Conservation (phyloP, 2,329 filamentous ascomycete genomes). For the Xenosphaeropsis pyriputrescens region DNA sequence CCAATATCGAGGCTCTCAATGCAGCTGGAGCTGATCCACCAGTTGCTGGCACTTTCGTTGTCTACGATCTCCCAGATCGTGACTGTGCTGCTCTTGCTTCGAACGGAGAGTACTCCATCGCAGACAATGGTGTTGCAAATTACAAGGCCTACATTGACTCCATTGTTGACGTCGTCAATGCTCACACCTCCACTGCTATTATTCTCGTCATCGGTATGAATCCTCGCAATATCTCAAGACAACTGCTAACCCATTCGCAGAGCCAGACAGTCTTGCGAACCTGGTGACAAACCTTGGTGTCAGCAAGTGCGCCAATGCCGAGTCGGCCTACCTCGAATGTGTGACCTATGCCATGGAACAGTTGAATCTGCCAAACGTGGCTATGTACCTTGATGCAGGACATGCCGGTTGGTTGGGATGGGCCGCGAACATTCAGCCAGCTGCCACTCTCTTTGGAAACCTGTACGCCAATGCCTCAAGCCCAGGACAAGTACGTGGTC, state of each 20-base stretch:
- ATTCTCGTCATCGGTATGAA: conserved; percentile 21
- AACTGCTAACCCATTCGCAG: conserved; percentile 12
- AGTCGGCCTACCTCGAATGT: conserved; percentile 36
- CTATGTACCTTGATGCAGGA: conserved; percentile 49
- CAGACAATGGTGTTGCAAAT: conserved; percentile 28
- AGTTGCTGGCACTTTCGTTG: conserved; percentile 35
- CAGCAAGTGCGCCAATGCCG: conserved; percentile 35
- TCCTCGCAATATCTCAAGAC: too few species aligned
- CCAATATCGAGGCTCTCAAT: conserved; percentile 30
- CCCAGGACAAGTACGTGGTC: conserved; percentile 31
- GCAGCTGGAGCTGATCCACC: conserved; percentile 29
- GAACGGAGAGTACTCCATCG: conserved; percentile 44
- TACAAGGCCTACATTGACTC: conserved; percentile 39
- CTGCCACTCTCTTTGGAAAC: conserved; percentile 29
- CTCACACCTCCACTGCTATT: conserved; percentile 32
- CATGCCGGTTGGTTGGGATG: conserved; percentile 52
- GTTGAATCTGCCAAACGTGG: conserved; percentile 44
- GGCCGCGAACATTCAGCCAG: conserved; percentile 39
- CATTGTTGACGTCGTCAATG: conserved; percentile 34
- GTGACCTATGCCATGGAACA: conserved; percentile 38
- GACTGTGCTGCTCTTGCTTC: conserved; percentile 49
- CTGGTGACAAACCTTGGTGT: conserved; percentile 44
- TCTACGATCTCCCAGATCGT: conserved; percentile 49
- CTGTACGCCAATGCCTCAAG: conserved; percentile 30
- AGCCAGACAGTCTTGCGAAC: conserved; percentile 49